A percentile compares a stretch with the other conserved stretches of the same genome.
phyloP scores from a whole-genome alignment of 257 asterid genomes.

The Echites panduratus region DNA sequence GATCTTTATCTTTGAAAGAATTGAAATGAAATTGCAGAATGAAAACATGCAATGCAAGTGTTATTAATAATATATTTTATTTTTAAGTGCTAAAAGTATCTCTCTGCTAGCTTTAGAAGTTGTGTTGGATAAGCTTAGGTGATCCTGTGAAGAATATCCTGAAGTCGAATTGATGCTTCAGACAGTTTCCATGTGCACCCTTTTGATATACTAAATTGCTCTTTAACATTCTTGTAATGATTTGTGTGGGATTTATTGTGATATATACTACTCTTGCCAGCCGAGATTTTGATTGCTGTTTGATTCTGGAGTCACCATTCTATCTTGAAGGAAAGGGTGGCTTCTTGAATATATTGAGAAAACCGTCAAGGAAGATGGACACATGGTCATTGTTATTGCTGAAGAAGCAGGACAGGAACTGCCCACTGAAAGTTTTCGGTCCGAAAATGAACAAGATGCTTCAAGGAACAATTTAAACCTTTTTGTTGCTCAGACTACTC shows the following conservation, averaged over 20 bases:
- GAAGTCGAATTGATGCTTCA: no score
- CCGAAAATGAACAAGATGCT: conserved; percentile 60
- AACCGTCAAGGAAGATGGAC: conserved; percentile 68
- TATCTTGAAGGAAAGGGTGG: conserved; percentile 83
- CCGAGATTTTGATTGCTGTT: conserved; percentile 95
- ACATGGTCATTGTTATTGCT: conserved; percentile 91
- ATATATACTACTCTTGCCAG: no score
- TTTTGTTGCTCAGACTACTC: not conserved
- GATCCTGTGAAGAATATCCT: no score
- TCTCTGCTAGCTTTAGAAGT: no score
- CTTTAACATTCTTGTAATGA: no score
- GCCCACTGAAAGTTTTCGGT: conserved; percentile 32
- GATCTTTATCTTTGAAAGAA: conserved; percentile 1
- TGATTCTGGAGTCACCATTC: conserved; percentile 90
- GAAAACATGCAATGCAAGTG: not conserved
- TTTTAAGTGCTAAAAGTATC: not conserved
- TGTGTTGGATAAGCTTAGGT: no score
- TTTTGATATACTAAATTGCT: no score
- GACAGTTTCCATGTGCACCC: no score
- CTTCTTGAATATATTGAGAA: conserved; percentile 69
- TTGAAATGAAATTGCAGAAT: not conserved
- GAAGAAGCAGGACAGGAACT: conserved; percentile 97
- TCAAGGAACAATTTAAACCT: conserved; percentile 59
- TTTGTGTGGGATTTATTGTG: no score
- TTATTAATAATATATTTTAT: not conserved